These are phyloP conservation scores for Wickerhamiella sergipiensis DNA, from an alignment of 805 yeast species.

Conservation along the genomic window DNA sequence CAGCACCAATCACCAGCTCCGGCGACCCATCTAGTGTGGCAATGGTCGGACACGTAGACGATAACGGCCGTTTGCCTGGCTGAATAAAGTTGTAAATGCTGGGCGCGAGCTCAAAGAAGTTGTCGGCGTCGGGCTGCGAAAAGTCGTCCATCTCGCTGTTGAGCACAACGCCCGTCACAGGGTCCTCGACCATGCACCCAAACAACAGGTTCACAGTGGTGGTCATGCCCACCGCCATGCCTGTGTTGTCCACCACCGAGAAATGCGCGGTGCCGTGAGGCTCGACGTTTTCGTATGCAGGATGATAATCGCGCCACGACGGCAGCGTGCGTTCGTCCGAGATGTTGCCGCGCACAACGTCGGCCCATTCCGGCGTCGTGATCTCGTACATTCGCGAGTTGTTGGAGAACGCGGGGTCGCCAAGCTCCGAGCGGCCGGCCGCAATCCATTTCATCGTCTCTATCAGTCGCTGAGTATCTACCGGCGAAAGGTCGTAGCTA, in stretches of 20 bases:
- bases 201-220: slow-evolving; percentile 76
- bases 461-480: slow-evolving; percentile 50
- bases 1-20: slow-evolving; percentile 72
- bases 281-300: slow-evolving; percentile 62
- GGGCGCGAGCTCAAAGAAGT: slow-evolving; percentile 72
- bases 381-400: slow-evolving; percentile 32
- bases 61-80: slow-evolving; percentile 71
- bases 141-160: slow-evolving; percentile 95
- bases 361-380: slow-evolving; percentile 44
- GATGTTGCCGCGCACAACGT: slow-evolving; percentile 35
- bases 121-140: slow-evolving; percentile 51
- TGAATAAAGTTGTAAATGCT: slow-evolving; percentile 63
- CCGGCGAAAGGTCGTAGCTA: slow-evolving; percentile 31
- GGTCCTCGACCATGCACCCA: slow-evolving; percentile 76
- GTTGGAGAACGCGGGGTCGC: slow-evolving; percentile 38
- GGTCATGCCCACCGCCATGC: slow-evolving; percentile 76
- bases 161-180: slow-evolving; percentile 64
- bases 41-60: slow-evolving; percentile 71
- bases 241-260: slow-evolving; percentile 57
- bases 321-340: slow-evolving; percentile 42
- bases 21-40: slow-evolving; percentile 32
- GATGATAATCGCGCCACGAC: slow-evolving; percentile 59
- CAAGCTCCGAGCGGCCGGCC: slow-evolving; percentile 70
- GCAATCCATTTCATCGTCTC: slow-evolving; percentile 95
- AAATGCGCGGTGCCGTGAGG: slow-evolving; percentile 88